Percentiles rank a stretch among this genome's conserved stretches.
Conservation (phyloP, 805 yeast genomes). For the Candida broadrunensis region DNA sequence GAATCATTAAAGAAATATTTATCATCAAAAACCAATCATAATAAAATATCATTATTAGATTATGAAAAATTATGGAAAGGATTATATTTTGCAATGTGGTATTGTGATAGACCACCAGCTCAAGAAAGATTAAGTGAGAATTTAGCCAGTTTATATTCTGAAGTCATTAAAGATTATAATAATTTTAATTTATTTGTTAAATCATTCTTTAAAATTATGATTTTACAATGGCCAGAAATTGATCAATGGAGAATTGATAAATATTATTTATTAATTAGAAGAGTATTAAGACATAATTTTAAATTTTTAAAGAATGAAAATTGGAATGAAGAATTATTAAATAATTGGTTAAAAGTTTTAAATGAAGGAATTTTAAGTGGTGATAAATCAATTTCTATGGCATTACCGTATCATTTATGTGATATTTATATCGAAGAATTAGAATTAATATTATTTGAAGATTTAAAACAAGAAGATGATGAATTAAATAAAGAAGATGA, state of each 20-base stretch:
- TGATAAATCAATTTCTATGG: slow-evolving; percentile 59
- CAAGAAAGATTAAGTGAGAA: slow-evolving; percentile 81
- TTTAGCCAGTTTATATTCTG: slow-evolving; percentile 57
- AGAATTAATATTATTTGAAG: slow-evolving; percentile 59
- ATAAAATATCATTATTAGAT: slow-evolving; percentile 48
- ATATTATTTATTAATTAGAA: slow-evolving; percentile 75
- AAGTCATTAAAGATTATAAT: slow-evolving; percentile 32
- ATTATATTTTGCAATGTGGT: slow-evolving; percentile 95
- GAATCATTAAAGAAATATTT: slow-evolving; percentile 61
- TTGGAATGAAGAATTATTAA: slow-evolving; percentile 54
- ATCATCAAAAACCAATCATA: slow-evolving; percentile 28
- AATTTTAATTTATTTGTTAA: slow-evolving; percentile 53
- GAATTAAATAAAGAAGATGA: slow-evolving; percentile 33
- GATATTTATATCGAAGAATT: slow-evolving; percentile 86
- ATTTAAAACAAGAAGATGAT: slow-evolving; percentile 41
- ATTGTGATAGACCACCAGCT: slow-evolving; percentile 87
- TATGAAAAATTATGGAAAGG: slow-evolving; percentile 93
- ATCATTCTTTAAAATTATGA: slow-evolving; percentile 79
- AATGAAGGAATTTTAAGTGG: slow-evolving; percentile 52
- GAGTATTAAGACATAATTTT: slow-evolving; percentile 65
- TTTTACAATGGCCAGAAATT: slow-evolving; percentile 77
- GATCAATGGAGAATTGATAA: slow-evolving; percentile 90
- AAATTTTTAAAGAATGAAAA: slow-evolving; percentile 48
- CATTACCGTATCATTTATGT: slow-evolving; percentile 78
- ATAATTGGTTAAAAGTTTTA: slow-evolving; percentile 41